Evolutionary conservation across 1,284 basidiomycete species (phyloP).

Genomic region (Macrocystidia cucumis): DNA sequence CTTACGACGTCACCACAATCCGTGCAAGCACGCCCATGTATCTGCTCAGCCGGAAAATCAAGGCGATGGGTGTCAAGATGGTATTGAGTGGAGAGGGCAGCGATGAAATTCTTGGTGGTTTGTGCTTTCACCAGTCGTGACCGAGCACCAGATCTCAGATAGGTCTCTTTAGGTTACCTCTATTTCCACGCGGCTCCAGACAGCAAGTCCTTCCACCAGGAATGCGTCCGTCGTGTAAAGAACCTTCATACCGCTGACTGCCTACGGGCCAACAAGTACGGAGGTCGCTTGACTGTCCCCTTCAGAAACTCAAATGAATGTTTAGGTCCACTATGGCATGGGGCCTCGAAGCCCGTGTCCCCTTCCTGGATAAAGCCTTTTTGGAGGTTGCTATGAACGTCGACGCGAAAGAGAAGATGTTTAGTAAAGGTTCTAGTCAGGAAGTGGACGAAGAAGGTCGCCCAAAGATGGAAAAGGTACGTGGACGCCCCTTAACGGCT

Average conservation of each 20-base stretch:
- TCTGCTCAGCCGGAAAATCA: conserved; percentile 95
- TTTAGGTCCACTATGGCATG: conserved; percentile 96
- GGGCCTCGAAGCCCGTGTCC: conserved; percentile 98
- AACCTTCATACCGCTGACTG: conserved; percentile 98
- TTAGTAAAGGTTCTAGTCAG: conserved; percentile 77
- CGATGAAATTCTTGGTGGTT: conserved; percentile 96
- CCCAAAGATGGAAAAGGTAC: conserved; percentile 93
- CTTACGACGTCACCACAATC: conserved; percentile 98
- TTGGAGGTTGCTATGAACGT: conserved; percentile 92
- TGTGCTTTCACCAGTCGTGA: conserved; percentile 11
- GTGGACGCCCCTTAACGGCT: too few species aligned
- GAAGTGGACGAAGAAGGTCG: conserved; percentile 77
- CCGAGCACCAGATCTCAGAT: not conserved
- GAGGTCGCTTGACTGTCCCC: conserved; percentile 3
- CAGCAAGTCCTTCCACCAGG: conserved; percentile 87
- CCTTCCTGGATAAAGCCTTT: conserved; percentile 98
- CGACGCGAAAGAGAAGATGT: conserved; percentile 87
- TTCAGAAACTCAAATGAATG: conserved; percentile 6
- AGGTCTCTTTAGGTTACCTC: conserved; percentile 68
- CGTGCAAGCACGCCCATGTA: conserved; percentile 98
- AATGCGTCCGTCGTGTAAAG: conserved; percentile 93
- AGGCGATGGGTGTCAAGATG: conserved; percentile 99
- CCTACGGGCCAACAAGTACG: conserved; percentile 94
- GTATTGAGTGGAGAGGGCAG: conserved; percentile 97
- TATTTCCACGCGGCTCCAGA: conserved; percentile 99